phyloP scores from a whole-genome alignment of 208 protist species.

The Crithidia brevicula region DNA sequence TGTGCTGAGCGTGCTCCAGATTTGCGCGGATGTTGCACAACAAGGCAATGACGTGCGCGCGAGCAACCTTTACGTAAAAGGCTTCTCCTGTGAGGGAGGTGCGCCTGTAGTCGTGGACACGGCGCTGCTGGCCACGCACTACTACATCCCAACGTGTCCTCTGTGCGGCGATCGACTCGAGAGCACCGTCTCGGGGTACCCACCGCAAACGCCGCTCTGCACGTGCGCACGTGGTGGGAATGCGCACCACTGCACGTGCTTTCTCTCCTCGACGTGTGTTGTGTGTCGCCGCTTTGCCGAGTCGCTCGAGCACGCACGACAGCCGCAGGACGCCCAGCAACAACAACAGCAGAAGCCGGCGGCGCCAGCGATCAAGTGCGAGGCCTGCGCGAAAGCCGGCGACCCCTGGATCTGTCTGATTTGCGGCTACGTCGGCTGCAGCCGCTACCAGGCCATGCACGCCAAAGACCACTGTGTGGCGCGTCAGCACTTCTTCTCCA shows the following conservation, averaged over 20 bases:
- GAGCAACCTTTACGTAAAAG: conserved; percentile 43
- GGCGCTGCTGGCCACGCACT: conserved; percentile 42
- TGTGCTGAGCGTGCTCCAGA: conserved; percentile 50
- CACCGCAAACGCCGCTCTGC: conserved; percentile 47
- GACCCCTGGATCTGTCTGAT: conserved; percentile 92
- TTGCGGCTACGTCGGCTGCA: conserved; percentile 94
- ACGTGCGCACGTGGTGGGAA: conserved; percentile 29
- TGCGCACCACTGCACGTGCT: conserved; percentile 47
- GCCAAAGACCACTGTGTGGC: conserved; percentile 79
- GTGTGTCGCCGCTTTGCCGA: conserved; percentile 59
- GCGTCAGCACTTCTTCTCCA: conserved; percentile 81
- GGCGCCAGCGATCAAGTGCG: conserved; percentile 45
- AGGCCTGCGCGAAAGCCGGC: conserved; percentile 62
- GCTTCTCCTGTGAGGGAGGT: conserved; percentile 36
- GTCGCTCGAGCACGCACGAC: conserved; percentile 22
- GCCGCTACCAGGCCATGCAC: conserved; percentile 92
- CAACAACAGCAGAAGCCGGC: background rate
- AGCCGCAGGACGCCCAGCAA: conserved; percentile 5
- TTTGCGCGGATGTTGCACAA: conserved; percentile 35
- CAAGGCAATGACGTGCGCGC: conserved; percentile 44
- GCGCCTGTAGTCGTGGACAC: conserved; percentile 5
- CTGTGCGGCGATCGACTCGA: conserved; percentile 83
- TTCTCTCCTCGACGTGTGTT: conserved; percentile 56
- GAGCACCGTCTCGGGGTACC: conserved; percentile 62
- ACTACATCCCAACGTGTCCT: conserved; percentile 80